Evolutionary conservation across 768 basidiomycete species (phyloP).

Genomic region (Tricholoma sp.): DNA sequence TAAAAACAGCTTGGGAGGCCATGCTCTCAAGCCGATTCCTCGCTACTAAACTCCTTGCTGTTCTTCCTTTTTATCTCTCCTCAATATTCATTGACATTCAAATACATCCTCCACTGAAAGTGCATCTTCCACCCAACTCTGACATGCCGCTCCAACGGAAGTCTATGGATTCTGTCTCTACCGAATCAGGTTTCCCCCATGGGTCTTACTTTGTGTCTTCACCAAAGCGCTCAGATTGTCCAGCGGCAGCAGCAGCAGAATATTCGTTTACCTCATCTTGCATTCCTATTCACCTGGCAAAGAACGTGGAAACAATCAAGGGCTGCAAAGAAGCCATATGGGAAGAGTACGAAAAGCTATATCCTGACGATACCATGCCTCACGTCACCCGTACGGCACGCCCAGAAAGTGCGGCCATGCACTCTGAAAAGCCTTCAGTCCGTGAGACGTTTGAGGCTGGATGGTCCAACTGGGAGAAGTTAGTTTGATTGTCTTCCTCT

Average conservation of each 20-base stretch:
- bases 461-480: slow-evolving; percentile 73
- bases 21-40: slow-evolving; percentile 61
- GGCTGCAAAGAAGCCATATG: slow-evolving; percentile 71
- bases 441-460: slow-evolving; percentile 61
- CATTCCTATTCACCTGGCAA: slow-evolving; percentile 63
- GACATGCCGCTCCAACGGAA: background rate
- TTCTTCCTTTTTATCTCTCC: slow-evolving; percentile 65
- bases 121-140: slow-evolving; percentile 55
- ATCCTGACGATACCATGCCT: slow-evolving; percentile 32
- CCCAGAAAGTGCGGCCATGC: slow-evolving; percentile 15
- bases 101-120: slow-evolving; percentile 40
- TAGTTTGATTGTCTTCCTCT: slow-evolving; percentile 16
- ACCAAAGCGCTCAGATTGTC: background rate
- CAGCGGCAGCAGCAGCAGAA: background rate
- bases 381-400: slow-evolving; percentile 32
- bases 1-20: slow-evolving; percentile 61
- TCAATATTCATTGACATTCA: slow-evolving; percentile 48
- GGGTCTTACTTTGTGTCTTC: slow-evolving; percentile 1
- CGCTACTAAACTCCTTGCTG: slow-evolving; percentile 44
- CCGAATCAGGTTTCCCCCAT: background rate
- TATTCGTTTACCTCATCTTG: slow-evolving; percentile 26
- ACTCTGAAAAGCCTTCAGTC: slow-evolving; percentile 22
- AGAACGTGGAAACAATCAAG: slow-evolving; percentile 47
- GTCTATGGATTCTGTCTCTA: background rate
- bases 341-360: slow-evolving; percentile 53